Conservation (phyloP, 306 rosid genomes). For the Gastrolobium villosum region DNA sequence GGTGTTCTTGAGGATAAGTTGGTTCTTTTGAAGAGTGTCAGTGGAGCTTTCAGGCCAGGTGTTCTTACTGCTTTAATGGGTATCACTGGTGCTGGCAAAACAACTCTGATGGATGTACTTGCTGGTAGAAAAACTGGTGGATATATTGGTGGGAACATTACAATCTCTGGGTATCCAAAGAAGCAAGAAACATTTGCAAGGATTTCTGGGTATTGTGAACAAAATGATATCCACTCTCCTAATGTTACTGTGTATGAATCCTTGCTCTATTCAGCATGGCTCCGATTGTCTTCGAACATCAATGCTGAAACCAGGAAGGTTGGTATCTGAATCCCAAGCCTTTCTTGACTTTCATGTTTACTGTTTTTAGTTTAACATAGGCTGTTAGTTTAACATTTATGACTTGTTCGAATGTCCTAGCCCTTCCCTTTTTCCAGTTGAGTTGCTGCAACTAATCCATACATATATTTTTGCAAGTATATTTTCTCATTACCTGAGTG, state of each 20-base stretch:
- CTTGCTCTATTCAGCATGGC: too few species aligned
- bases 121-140: slow-evolving; percentile 63
- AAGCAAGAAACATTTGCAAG: slow-evolving; percentile 53
- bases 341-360: background rate
- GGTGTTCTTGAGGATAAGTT: slow-evolving; percentile 66
- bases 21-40: slow-evolving; percentile 63
- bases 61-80: slow-evolving; percentile 9
- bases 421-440: background rate
- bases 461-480: background rate
- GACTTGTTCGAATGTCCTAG: background rate
- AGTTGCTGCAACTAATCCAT: background rate
- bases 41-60: slow-evolving; percentile 63
- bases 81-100: slow-evolving; percentile 57
- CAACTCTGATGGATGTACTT: slow-evolving; percentile 59
- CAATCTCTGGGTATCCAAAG: slow-evolving; percentile 55
- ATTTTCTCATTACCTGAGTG: slow-evolving; percentile 9
- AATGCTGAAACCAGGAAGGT: slow-evolving; percentile 23
- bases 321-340: slow-evolving; percentile 12
- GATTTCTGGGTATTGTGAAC: background rate
- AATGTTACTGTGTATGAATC: too few species aligned
- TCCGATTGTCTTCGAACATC: too few species aligned
- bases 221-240: too few species aligned
- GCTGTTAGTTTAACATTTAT: background rate
- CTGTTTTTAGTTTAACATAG: background rate
- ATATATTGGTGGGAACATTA: slow-evolving; percentile 49